Evolutionary conservation across 305 asterid genomes (phyloP).

Genomic region (Fraxinus latifolia): DNA sequence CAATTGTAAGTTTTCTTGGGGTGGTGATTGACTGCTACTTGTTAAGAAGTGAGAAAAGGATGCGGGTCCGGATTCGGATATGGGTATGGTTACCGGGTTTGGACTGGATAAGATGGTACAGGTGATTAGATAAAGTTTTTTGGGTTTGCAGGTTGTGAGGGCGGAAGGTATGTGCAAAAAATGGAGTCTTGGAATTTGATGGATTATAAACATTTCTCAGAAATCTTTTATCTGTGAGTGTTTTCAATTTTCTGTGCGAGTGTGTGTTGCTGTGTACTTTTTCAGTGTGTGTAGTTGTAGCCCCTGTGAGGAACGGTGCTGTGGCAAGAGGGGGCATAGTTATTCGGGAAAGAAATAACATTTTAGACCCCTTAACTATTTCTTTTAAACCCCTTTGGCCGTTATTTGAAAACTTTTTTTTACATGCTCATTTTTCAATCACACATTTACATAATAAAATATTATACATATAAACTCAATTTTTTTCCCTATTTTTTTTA

Average conservation of each 20-base stretch:
- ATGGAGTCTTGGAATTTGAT: constrained; percentile 51
- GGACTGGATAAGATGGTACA: constrained; percentile 53
- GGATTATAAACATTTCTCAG: constrained; percentile 46
- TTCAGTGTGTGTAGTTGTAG: background rate
- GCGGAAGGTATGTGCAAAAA: constrained; percentile 30
- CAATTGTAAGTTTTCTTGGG: constrained; percentile 34
- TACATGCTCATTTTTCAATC: too few species aligned
- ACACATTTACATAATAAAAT: too few species aligned
- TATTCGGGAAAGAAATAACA: background rate
- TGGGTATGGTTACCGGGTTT: constrained; percentile 12
- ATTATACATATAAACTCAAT: too few species aligned
- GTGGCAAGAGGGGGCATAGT: background rate
- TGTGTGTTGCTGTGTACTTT: background rate
- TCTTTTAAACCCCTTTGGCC: background rate
- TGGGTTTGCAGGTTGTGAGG: constrained; percentile 29
- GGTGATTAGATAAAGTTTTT: constrained; percentile 30
- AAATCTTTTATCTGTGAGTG: background rate
- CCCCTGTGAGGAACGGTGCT: background rate
- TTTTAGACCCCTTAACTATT: background rate
- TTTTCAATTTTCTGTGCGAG: background rate
- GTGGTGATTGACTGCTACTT: constrained; percentile 24
- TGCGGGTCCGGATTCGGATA: constrained; percentile 19
- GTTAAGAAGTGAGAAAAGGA: constrained; percentile 60
- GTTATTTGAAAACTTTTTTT: too few species aligned
- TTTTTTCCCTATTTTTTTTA: too few species aligned